Evolutionary conservation across 768 basidiomycete genomes (phyloP), one percentile per base, ranked within the genome.

Genomic region (Leucosporidium creatinivorum): DNA sequence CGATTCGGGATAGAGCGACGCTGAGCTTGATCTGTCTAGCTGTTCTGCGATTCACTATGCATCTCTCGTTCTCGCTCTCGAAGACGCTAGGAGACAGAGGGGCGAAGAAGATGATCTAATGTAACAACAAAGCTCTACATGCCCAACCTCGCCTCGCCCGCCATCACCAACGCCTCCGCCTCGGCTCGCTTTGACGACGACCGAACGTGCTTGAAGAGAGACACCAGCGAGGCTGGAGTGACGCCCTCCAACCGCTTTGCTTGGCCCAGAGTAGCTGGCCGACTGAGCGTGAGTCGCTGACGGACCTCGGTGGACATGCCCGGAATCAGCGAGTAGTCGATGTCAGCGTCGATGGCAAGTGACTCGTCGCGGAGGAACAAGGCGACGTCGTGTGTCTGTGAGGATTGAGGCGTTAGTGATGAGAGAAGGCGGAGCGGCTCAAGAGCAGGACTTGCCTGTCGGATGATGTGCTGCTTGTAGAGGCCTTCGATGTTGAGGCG

Each of bases 221-320:
- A 81, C 18, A 91, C 81, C n/a, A 88, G 79, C 1, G 85, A 84
- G 0, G 86, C 83, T 3, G 91, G 91, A 4, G 92, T 94, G 84
- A 93, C 89, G 12, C 92, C 92, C 76, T 93, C 91, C 85, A 93
- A 91, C 31, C 91, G 81, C 77, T 91, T 92, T 21, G 89, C 92
- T 5, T 88, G 88, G n/a, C 91, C 91, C 91, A 93, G 83, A 15
- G 85, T 91, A 21, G 82, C 81, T 0, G 92, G 92, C 59, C 83
- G 79, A 2, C 87, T 83, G 6, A 74, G 78, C 54, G 78, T 80
- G 44, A 94, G 77, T 51, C 85, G 81, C 74, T 91, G 87, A 68
- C 81, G 81, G 17, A 90, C 85, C 76, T 93, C 92, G 23, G 82
- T 82, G 73, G 89, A 91, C 66, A 94, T 78, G 0, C 89, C 89